Evolutionary conservation across 2,329 filamentous ascomycete genomes (phyloP).

Genomic region (Aspergillus novofumigatus): DNA sequence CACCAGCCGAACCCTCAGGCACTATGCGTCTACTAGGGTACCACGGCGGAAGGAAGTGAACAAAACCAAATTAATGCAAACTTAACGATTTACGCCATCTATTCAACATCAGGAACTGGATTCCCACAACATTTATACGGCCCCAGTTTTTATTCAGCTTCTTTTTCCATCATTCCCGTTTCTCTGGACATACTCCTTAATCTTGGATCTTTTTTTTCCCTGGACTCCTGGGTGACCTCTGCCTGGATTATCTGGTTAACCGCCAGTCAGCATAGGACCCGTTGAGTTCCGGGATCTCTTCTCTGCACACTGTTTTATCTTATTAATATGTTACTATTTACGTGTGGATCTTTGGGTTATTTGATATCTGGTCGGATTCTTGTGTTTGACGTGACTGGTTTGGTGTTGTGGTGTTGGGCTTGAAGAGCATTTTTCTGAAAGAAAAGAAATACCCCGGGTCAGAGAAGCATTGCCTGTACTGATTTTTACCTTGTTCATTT

Average conservation of each 20-base stretch:
- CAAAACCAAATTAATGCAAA: constrained; percentile 13
- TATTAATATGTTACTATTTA: constrained; percentile 11
- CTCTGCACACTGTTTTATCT: constrained; percentile 7
- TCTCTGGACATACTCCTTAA: constrained; percentile 17
- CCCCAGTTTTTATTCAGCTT: not conserved
- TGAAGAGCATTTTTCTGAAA: constrained; percentile 1
- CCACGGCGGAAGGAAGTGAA: not conserved
- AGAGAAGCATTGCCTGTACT: constrained; percentile 9
- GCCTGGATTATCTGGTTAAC: not conserved
- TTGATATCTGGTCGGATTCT: constrained; percentile 8
- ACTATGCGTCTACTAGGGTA: constrained; percentile 26
- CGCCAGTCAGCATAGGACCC: not conserved
- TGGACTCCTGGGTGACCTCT: constrained; percentile 11
- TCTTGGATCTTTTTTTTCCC: constrained; percentile 2
- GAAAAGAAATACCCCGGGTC: constrained; percentile 9
- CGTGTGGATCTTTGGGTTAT: not conserved
- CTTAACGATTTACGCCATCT: constrained; percentile 13
- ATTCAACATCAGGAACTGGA: not conserved
- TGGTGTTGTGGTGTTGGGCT: constrained; percentile 4
- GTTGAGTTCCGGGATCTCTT: constrained; percentile 2
- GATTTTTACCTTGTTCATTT: not conserved
- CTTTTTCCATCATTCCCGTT: constrained; percentile 5
- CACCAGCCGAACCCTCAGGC: constrained; percentile 22
- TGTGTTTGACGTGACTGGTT: constrained; percentile 1
- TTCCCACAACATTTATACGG: not conserved